A percentile compares a stretch with the other conserved stretches of the same genome.
These are phyloP conservation scores for Diaporthe longicolla DNA, from an alignment of 2,329 filamentous ascomycete species.

Conservation along the genomic window DNA sequence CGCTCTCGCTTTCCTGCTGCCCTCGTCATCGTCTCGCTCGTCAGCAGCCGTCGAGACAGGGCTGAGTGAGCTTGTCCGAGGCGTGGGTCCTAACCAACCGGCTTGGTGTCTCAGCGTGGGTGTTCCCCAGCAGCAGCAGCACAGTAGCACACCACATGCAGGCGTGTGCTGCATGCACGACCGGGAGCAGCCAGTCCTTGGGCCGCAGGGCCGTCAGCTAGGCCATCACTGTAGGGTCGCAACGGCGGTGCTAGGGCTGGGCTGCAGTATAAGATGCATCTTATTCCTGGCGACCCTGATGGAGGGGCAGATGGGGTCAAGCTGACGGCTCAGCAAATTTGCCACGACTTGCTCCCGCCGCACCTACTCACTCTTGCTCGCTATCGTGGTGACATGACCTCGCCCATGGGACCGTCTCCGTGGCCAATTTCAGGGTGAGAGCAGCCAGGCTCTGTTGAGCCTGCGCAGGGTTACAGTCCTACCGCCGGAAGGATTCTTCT, in stretches of 20 bases:
- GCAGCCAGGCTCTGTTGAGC: slow-evolving; percentile 19
- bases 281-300: slow-evolving; percentile 26
- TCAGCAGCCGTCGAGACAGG: slow-evolving; percentile 23
- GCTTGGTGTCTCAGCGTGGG: slow-evolving; percentile 12
- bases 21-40: slow-evolving; percentile 18
- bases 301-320: background rate
- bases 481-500: slow-evolving; percentile 37
- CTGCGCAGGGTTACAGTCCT: slow-evolving; percentile 30
- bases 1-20: background rate
- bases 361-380: background rate
- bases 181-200: slow-evolving; percentile 27
- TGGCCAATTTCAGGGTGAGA: slow-evolving; percentile 9
- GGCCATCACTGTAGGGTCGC: slow-evolving; percentile 7
- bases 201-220: slow-evolving; percentile 7
- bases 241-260: slow-evolving; percentile 32
- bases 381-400: slow-evolving; percentile 1
- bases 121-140: slow-evolving; percentile 10
- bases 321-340: slow-evolving; percentile 13
- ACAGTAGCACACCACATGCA: slow-evolving; percentile 13
- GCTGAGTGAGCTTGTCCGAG: slow-evolving; percentile 22
- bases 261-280: background rate
- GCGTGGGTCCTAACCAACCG: background rate
- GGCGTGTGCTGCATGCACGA: slow-evolving; percentile 7
- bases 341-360: slow-evolving; percentile 5
- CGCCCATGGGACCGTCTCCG: background rate